Evolutionary conservation across 768 basidiomycete genomes (phyloP), one percentile per base, ranked within the genome.

Genomic region (Rhodotorula paludigena): DNA sequence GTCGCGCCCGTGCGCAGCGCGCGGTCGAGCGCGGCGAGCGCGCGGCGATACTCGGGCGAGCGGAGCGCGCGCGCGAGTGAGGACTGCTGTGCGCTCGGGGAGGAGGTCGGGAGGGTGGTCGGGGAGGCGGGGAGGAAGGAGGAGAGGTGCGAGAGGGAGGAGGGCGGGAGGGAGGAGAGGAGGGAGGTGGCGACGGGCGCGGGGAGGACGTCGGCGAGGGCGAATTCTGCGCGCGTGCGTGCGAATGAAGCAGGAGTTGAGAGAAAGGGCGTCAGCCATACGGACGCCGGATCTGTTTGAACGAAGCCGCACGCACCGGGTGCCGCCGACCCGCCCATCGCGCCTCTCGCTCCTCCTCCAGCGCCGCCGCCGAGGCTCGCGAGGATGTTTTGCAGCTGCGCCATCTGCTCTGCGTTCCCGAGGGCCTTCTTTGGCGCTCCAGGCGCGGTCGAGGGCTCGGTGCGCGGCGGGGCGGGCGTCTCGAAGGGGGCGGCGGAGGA

Each of bases 1-100:
- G 66, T 66, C 21, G 70, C 70, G 35, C 70, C 70, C 18, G 70
- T 71, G n/a, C 70, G 33, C 11, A 71, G 53, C 30, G 70, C 70
- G 6, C 70, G 28, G 9, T 71, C 70, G 20, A 71, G 32, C 7
- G 18, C 6, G 1, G 28, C 51, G 33, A 63, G 30, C 25, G 51
- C 33, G 15, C 64, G 41, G 21, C 45, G 35, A 53, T 60, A 71
- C 48, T 71, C 69, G 44, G 69, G 69, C 1, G 57, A 60, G 8
- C 47, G 15, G 52, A 71, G 2, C 7, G 69, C 61, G n/a, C 58
- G 57, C 3, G 20, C 2, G 21, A 70, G 69, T 5, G 57, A 55
- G 6, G 64, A 15, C 30, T 44, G 64, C 9, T 45, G 42, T 7
- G 33, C 32, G 16, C 38, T 28, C 0, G 60, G 61, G 28, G 60